Base-by-base conservation (phyloP, 371 early-diverging fungal genomes). In the Mucor plumbeus region DNA sequence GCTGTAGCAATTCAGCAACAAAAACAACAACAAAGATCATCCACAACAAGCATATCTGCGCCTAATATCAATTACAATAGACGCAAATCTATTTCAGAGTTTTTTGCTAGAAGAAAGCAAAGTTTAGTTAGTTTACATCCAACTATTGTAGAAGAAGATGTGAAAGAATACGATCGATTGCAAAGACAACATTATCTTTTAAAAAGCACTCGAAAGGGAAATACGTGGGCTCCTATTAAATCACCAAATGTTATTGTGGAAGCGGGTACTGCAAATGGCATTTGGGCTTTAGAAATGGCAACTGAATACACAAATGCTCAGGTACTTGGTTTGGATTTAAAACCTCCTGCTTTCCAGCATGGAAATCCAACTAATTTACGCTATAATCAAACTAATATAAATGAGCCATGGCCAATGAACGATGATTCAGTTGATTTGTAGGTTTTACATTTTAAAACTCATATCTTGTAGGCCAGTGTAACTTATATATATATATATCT, bases 211-310 rank as follows among this genome's bases (percentile, higher is more conserved):
- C 69, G 83, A 19, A 83, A 83, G 62, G 65, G 72, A 3, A 83
- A 83, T 47, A 50, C 67, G 3, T 77, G 79, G 76, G 76, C 77
- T 17, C 68, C 76, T 6, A 63, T 83, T 14, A 70, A 82, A 3
- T 68, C 77, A 0, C 71, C 78, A 26, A 70, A 68, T 34, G 74
- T 79, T 40, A 80, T 87, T 66, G 72, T 87, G 50, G 85, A 86
- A 59, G 73, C 78, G 19, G 88, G 86, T 38, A 81, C 81, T 40
- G 83, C 80, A 58, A 77, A 83, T 72, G 76, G 76, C 48, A 81
- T 83, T 59, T 89, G 89, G 89, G 81, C 86, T 4, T 62, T 87
- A n/a, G 89, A 89, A 71, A 85, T 88, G 85, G 85, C 88, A 11
- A 64, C 72, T 6, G 79, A 86, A 54, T 79, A 75, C 50, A 75